Conservation (phyloP, 805 yeast genomes). For the Wickerhamomyces queroliae region DNA sequence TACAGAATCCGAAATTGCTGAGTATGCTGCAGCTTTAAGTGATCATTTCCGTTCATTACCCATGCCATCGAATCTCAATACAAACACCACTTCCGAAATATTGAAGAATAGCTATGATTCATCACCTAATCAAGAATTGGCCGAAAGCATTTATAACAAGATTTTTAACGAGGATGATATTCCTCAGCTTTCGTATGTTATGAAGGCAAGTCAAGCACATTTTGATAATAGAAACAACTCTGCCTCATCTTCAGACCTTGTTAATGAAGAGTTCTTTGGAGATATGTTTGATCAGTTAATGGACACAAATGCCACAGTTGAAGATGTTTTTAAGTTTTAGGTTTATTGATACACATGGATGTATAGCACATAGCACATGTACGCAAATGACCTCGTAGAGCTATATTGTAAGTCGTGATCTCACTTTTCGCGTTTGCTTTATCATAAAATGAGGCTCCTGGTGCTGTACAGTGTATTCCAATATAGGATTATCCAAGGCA, state of each 20-base stretch:
- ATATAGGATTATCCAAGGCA: no score
- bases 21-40: background rate
- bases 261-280: constrained; percentile 7
- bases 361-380: no score
- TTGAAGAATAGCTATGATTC: background rate
- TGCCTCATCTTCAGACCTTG: constrained; percentile 1
- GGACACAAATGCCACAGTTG: background rate
- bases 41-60: constrained; percentile 5
- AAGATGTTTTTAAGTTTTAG: background rate
- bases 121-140: background rate
- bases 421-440: no score
- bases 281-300: constrained; percentile 1
- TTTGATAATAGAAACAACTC: background rate
- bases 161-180: background rate
- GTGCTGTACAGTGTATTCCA: no score
- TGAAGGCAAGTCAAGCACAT: constrained; percentile 2
- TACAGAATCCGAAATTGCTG: background rate
- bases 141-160: background rate
- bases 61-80: background rate
- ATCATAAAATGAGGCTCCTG: no score
- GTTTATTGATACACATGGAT: no score
- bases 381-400: no score
- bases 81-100: constrained; percentile 2
- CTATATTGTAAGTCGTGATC: no score
- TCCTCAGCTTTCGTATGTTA: background rate